These are phyloP conservation scores for Gossypium bickii DNA, from an alignment of 345 rosid species.

Conservation along the genomic window DNA sequence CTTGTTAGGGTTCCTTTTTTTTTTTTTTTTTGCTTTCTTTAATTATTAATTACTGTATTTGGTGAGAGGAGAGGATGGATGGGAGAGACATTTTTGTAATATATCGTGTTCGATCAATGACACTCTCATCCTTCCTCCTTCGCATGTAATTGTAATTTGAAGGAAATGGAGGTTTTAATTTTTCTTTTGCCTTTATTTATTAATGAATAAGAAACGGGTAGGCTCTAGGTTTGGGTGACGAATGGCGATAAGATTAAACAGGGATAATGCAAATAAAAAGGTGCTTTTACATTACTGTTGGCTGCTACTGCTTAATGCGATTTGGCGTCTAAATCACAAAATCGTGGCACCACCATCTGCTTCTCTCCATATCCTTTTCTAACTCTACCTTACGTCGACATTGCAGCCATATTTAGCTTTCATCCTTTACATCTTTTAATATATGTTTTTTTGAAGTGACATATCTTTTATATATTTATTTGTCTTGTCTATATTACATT, in stretches of 20 bases:
- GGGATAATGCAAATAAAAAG: background rate
- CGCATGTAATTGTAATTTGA: constrained; percentile 10
- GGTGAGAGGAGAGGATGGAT: background rate
- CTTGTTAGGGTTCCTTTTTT: background rate
- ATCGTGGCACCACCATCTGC: background rate
- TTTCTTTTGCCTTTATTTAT: too few relatives aligned
- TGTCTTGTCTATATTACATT: too few relatives aligned
- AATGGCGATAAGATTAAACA: too few relatives aligned
- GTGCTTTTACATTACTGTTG: background rate
- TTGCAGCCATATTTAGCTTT: background rate
- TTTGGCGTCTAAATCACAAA: background rate
- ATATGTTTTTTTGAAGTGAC: too few relatives aligned
- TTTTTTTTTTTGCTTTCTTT: background rate
- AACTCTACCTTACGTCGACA: background rate
- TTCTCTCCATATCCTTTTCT: background rate
- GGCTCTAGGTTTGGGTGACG: too few relatives aligned
- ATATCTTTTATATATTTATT: too few relatives aligned
- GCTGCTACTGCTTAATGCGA: background rate
- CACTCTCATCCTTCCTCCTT: background rate
- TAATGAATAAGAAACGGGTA: too few relatives aligned
- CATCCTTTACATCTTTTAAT: background rate
- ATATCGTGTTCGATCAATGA: background rate
- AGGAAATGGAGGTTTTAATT: background rate
- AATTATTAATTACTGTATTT: background rate
- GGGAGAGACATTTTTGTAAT: background rate